These are phyloP conservation scores for Botrytis deweyae DNA, from an alignment of 2,329 filamentous ascomycete genomes.

Conservation along the genomic window DNA sequence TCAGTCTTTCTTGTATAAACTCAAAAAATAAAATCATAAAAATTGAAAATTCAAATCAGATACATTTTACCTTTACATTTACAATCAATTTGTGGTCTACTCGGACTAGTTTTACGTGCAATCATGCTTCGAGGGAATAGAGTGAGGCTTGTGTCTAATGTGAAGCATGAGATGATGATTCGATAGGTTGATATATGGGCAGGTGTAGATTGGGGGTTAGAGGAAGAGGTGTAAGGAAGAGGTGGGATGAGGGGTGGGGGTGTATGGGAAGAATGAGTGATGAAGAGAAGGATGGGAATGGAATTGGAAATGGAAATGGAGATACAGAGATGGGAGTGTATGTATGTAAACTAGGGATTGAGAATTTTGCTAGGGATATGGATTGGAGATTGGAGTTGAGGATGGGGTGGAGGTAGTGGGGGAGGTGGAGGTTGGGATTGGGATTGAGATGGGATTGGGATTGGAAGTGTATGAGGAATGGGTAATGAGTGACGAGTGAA, in stretches of 20 bases:
- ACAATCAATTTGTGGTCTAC: neutral
- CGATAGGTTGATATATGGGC: neutral
- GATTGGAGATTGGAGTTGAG: too few species aligned
- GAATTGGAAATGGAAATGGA: neutral
- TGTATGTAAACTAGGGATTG: too few species aligned
- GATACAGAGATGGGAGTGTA: neutral
- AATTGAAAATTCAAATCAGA: neutral
- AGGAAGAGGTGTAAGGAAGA: neutral
- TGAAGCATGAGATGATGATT: neutral
- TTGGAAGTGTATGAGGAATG: too few species aligned
- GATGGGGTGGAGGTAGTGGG: too few species aligned
- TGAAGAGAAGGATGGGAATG: neutral
- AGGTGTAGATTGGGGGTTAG: neutral
- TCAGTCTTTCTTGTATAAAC: conserved; percentile 13
- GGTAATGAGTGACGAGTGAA: too few species aligned
- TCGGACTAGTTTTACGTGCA: neutral
- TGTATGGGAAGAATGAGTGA: neutral
- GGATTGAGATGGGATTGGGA: too few species aligned
- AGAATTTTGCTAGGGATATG: too few species aligned
- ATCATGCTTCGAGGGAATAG: neutral
- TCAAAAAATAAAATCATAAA: neutral
- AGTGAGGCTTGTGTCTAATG: neutral
- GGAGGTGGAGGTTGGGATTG: too few species aligned
- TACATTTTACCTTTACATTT: neutral
- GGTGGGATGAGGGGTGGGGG: neutral